Conservation (phyloP, 495 filamentous ascomycete genomes). For the Aspergillus coremiiformis region DNA sequence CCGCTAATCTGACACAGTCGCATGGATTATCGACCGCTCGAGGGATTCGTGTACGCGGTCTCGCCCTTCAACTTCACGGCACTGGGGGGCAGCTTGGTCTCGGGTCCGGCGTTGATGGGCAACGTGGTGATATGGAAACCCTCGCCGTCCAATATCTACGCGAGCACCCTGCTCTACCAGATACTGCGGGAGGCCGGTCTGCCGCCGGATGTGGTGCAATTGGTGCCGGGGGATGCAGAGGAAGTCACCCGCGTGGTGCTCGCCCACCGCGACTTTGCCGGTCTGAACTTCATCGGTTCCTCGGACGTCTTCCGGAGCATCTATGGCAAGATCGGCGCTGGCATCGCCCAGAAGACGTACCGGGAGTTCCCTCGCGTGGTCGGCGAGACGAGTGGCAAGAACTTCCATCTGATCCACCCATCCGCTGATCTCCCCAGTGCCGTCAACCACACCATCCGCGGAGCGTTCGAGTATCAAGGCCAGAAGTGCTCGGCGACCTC, state of each 20-base stretch:
- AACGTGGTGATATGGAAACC: slow-evolving; percentile 91
- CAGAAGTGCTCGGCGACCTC: slow-evolving; percentile 86
- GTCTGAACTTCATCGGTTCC: slow-evolving; percentile 74
- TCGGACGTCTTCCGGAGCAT: slow-evolving; percentile 74
- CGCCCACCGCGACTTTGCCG: slow-evolving; percentile 61
- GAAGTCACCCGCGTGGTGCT: slow-evolving; percentile 63
- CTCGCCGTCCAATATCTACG: slow-evolving; percentile 66
- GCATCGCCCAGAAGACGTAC: slow-evolving; percentile 66
- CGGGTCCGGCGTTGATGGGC: slow-evolving; percentile 48
- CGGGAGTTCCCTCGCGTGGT: slow-evolving; percentile 72
- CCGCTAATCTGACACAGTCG: slow-evolving; percentile 46
- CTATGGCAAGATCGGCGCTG: slow-evolving; percentile 62
- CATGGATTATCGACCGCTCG: slow-evolving; percentile 72
- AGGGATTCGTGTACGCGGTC: slow-evolving; percentile 82
- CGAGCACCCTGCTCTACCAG: slow-evolving; percentile 68
- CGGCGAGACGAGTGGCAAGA: slow-evolving; percentile 86
- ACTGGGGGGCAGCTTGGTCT: slow-evolving; percentile 67
- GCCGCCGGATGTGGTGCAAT: slow-evolving; percentile 73
- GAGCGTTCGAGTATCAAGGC: slow-evolving; percentile 84
- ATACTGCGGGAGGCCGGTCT: slow-evolving; percentile 85
- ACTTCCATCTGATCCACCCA: slow-evolving; percentile 76
- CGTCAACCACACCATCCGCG: slow-evolving; percentile 71
- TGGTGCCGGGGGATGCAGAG: slow-evolving; percentile 70
- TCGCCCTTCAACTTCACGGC: slow-evolving; percentile 82
- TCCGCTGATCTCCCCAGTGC: slow-evolving; percentile 71